Base-by-base conservation (phyloP, 805 yeast species). In the Clavispora vitiphila region DNA sequence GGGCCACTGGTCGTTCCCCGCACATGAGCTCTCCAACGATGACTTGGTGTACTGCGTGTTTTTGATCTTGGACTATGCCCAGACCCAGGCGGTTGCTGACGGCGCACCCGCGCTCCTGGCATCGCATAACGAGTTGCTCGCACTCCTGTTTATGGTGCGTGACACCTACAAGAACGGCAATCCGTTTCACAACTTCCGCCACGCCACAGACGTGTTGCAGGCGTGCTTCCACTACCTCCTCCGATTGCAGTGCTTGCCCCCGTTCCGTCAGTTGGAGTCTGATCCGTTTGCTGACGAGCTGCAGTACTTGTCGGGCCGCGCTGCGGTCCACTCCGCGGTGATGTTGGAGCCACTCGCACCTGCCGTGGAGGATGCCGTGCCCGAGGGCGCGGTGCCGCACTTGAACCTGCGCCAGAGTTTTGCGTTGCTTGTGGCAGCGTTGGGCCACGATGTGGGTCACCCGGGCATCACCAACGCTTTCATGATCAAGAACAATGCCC, bases 381-480 rank as follows among this genome's bases (percentile, higher is more conserved):
- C 32, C 1, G 37, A 30, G 25, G 32, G 19, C 12, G 23, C 15
- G n/a, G 30, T 25, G 14, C 48, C 72, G 64, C 42, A 53, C 58
- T 51, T 67, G 37, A 65, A 58, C 43, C 56, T 64, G 3, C 40
- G 62, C 23, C 83, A 83, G 50, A 69, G 74, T 2, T 64, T 85
- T 36, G 77, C 84, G 1, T 63, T 88, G 21, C 72, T 86, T 25
- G 67, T 90, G 10, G 86, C 96, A 0, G 93, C 96, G 1, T 65
- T 90, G 34, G 98, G 98, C 39, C 99, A 93, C 65, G 99, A 93
- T 61, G 80, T 86, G 24, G 96, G 96, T 18, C 99, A 93, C 62
- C 98, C 98, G 0, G 99, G 98, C 2, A 79, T 89, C n/a, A 88
- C 95, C 11, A 87, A 88, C 60, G 77, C 78, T 27, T 80, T 88